phyloP scores from a whole-genome alignment of 495 filamentous ascomycete species.

The Astrothelium subdiscretum region DNA sequence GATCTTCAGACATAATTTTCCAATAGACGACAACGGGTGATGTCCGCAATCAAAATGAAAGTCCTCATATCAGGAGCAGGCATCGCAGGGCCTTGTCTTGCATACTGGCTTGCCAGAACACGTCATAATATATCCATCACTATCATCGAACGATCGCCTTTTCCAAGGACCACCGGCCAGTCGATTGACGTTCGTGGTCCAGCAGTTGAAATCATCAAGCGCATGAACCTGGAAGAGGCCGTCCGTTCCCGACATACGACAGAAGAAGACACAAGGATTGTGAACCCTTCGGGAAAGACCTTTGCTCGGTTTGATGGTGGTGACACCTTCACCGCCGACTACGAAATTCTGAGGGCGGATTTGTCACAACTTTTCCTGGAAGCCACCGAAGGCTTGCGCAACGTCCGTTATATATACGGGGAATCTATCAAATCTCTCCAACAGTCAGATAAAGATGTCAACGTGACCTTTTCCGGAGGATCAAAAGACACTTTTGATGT shows the following conservation, averaged over 20 bases:
- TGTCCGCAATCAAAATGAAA: constrained; percentile 8
- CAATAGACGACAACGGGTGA: background rate
- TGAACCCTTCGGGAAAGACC: constrained; percentile 9
- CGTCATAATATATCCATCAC: constrained; percentile 14
- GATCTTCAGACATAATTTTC: background rate
- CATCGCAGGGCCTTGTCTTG: constrained; percentile 14
- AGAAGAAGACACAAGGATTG: constrained; percentile 14
- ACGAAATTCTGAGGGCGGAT: constrained; percentile 20
- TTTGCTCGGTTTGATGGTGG: constrained; percentile 12
- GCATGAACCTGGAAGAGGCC: constrained; percentile 14
- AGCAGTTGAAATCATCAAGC: constrained; percentile 15
- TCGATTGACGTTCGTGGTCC: constrained; percentile 20
- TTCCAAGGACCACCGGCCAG: constrained; percentile 15
- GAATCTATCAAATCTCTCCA: constrained; percentile 14
- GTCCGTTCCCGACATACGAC: constrained; percentile 15
- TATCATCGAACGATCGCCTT: constrained; percentile 19
- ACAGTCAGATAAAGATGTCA: constrained; percentile 10
- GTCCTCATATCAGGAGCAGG: constrained; percentile 15
- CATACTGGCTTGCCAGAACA: constrained; percentile 13
- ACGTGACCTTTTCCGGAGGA: constrained; percentile 13
- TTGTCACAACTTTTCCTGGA: constrained; percentile 17
- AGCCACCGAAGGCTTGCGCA: constrained; percentile 4
- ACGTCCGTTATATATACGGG: constrained; percentile 13
- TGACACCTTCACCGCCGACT: constrained; percentile 13
- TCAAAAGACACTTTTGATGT: constrained; percentile 16